Evolutionary conservation across 129 eudicot genomes (phyloP), one percentile per base, ranked within the genome.

Genomic region (Centrapalus pauciflorus): DNA sequence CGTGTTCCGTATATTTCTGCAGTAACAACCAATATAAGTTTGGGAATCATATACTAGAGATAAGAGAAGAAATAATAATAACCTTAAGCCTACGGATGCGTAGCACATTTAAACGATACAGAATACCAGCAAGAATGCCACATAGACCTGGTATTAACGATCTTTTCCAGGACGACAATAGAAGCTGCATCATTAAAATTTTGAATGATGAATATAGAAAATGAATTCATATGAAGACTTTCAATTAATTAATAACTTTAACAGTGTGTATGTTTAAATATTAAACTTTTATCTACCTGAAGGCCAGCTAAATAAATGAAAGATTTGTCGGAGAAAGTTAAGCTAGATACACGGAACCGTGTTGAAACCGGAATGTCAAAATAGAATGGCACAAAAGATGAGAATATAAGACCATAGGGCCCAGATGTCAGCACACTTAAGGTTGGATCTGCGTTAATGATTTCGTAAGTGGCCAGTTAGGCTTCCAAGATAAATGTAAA

Each of bases 221-320:
- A 64, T 26, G 32, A 48, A 20, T n/a, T 21, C 28, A 24, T 10
- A 50, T 52, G 7, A 67, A 51, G 29, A 32, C 13, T 67, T 37
- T 12, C 34, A 34, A 32, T 30, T 12, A 5, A 9, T 11, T 56
- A n/a, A 56, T 25, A 13, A 3, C n/a, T 55, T 52, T 10, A 35
- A 37, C 25, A 68, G 73, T 29, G 26, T 10, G 11, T 6, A 54
- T 55, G 55, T 38, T 68, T 14, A 23, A 27, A 55, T 5, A 54
- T 25, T 12, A 27, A 43, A 41, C 28, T 38, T 57, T 13, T 12
- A 24, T n/a, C 70, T 79, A 93, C 99, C 99, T 93, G 99, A 80
- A 89, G 88, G 43, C 99, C 99, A 78, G 99, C 99, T 75, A 84
- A 64, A 77, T 93, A 93, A 52, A 89, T 84, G 76, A 93, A 89